Percentiles rank a stretch among this genome's conserved stretches.
Conservation (phyloP, 495 filamentous ascomycete genomes). For the Acidomyces sp. region DNA sequence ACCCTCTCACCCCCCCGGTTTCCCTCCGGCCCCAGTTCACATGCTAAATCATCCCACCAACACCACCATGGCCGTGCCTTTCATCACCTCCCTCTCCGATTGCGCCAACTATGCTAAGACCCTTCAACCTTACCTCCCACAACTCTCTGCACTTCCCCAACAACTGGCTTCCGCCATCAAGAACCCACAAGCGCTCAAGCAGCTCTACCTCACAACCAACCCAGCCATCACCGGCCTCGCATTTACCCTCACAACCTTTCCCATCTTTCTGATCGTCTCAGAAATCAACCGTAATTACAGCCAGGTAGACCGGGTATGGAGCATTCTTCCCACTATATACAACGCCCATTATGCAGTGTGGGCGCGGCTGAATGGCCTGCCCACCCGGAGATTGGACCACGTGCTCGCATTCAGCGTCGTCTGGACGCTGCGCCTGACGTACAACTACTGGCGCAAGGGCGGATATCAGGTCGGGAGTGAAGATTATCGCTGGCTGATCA, state of each 20-base stretch:
- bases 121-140: constrained; percentile 61
- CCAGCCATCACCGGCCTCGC: constrained; percentile 67
- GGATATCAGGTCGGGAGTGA: constrained; percentile 79
- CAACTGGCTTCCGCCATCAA: constrained; percentile 45
- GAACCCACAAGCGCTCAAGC: constrained; percentile 41
- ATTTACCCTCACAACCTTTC: constrained; percentile 52
- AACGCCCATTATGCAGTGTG: constrained; percentile 76
- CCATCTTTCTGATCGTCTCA: constrained; percentile 54
- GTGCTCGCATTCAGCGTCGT: constrained; percentile 54
- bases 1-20: no score
- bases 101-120: constrained; percentile 59
- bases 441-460: constrained; percentile 94
- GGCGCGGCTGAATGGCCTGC: constrained; percentile 59
- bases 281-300: constrained; percentile 89
- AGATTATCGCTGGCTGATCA: constrained; percentile 77
- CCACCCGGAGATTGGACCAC: constrained; percentile 60
- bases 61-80: constrained; percentile 40
- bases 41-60: no score
- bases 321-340: constrained; percentile 73
- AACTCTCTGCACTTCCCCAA: constrained; percentile 58
- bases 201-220: constrained; percentile 76
- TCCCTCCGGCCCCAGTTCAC: no score
- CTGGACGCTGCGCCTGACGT: constrained; percentile 90
- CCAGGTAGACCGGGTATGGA: constrained; percentile 88
- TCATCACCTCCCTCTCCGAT: constrained; percentile 52